Base-by-base conservation (phyloP, 768 basidiomycete species). In the Sarcomyxa edulis region DNA sequence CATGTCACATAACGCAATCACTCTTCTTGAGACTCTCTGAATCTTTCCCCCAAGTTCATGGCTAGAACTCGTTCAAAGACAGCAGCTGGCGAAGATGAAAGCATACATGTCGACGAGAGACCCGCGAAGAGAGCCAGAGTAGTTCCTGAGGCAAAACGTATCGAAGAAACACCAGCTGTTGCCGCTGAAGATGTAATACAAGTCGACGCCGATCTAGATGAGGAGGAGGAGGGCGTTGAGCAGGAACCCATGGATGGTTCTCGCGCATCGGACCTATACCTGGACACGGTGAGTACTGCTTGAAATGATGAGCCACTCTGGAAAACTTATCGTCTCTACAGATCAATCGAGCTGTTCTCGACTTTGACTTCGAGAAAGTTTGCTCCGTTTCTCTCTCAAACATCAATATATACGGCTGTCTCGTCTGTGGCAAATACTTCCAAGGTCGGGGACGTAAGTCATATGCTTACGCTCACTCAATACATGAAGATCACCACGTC, bases 341-440 rank as follows among this genome's bases (percentile, higher is more conserved):
- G 94, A 88, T 98, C 47, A 92, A 96, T 59, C 77, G 96, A 45
- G 78, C 75, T 32, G 71, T 80, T 31, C 78, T 99, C 41, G 96
- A 99, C 62, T 99, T 99, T 64, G 96, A 99, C 65, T 99, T 99
- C 52, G 96, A 99, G 66, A 93, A 95, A 71, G 78, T 98, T 19
- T 99, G 96, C 71, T 97, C 95, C 7, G 90, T 98, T 36, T 96
- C 91, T 24, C 72, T 91, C 39, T 87, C 89, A 28, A 95, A 98
- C 62, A 93, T 96, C 72, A 96, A 99, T 62, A 87, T 86, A 46
- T 99, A 99, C 55, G 92, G 90, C 23, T 99, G 96, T 57, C 78
- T 99, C 37, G 94, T 98, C 11, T 94, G 91, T 57, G 96, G 96
- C 39, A 98, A 96, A 66, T 99, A 97, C 60, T 98, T 96, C 56